Evolutionary conservation across 257 asterid genomes (phyloP), one percentile per base, ranked within the genome.

Genomic region (Agastache rugosa): DNA sequence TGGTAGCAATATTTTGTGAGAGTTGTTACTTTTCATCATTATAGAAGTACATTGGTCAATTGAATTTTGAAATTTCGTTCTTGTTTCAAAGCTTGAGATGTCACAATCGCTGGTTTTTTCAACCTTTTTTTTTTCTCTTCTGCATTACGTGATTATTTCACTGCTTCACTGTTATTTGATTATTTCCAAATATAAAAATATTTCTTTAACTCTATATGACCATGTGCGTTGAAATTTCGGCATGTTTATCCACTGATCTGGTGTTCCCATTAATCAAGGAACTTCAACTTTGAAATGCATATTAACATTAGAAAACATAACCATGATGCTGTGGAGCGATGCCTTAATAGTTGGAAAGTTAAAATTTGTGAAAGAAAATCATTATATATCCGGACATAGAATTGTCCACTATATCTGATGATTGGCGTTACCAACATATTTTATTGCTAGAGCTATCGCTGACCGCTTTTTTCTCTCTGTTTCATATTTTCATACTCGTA

Each of bases 241-340:
- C 48, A 14, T 71, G 48, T 41, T 37, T 39, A 42, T 72, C 22
- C n/a, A 1, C 27, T 45, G 55, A 44, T 25, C 34, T 67, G n/a
- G 9, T 39, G n/a, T 23, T 48, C 12, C 59, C 56, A 45, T 67
- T 44, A 29, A 69, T 34, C 41, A 5, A 34, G 34, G 47, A 55
- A 20, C n/a, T 54, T 29, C 58, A 7, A 54, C 63, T 31, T 66
- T 69, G 42, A 25, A 34, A 35, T 75, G 68, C 29, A 42, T 58
- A 15, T 66, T 55, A 66, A 15, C 63, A 34, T 14, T 27, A 56
- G 45, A 29, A 74, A 63, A 63, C 63, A 63, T 74, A 37, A 48
- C 69, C 19, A 17, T 51, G 59, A 15, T 10, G 25, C 67, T 64
- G 63, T 16, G 68, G 39, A 75, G 17, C n/a, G 53, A 54, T 10